phyloP scores from a whole-genome alignment of 768 basidiomycete genomes.

The Chalciporus sphaerocephalus region DNA sequence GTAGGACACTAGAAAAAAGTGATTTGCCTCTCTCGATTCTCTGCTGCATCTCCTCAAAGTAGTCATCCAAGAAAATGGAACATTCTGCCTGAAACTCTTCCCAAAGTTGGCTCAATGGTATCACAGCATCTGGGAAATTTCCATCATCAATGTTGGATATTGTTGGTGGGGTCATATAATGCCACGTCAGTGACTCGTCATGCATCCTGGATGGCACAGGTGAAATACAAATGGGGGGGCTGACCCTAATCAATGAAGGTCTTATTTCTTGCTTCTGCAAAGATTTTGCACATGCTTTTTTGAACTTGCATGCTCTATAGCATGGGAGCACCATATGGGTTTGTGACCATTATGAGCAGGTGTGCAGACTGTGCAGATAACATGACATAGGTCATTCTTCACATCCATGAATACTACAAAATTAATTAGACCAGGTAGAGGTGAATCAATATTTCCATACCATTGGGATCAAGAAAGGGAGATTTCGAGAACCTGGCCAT shows the following conservation, averaged over 20 bases:
- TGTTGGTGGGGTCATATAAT: neutral
- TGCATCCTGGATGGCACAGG: neutral
- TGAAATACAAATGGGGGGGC: no score
- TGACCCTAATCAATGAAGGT: no score
- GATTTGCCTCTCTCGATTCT: constrained; percentile 1
- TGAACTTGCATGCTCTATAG: neutral
- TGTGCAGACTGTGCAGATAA: constrained; percentile 3
- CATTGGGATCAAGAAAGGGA: no score
- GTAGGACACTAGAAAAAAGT: neutral
- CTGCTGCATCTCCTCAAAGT: constrained; percentile 10
- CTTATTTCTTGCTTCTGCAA: neutral
- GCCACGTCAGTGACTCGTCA: neutral
- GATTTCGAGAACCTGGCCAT: no score
- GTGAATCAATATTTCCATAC: no score
- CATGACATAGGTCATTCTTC: neutral
- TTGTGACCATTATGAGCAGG: neutral
- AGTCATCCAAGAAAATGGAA: neutral
- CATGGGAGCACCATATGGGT: neutral
- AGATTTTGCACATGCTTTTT: constrained; percentile 4
- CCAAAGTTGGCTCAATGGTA: constrained; percentile 5
- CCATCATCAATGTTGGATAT: no score
- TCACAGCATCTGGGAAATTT: fast-evolving
- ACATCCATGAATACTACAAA: neutral
- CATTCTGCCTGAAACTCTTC: constrained; percentile 5
- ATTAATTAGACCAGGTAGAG: no score